phyloP scores from a whole-genome alignment of 441 rosid species.

The Adansonia gregorii region DNA sequence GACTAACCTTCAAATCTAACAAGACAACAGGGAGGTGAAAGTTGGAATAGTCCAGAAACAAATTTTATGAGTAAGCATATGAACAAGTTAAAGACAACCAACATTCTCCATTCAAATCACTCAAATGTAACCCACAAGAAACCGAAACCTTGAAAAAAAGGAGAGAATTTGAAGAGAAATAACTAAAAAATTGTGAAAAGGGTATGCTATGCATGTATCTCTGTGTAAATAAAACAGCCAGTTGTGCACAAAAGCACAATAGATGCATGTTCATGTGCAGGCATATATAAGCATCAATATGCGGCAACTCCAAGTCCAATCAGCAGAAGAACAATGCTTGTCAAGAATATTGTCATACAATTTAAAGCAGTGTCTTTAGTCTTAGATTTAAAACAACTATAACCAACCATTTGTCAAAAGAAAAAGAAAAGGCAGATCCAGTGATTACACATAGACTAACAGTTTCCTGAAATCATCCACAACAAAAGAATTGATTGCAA shows the following conservation, averaged over 20 bases:
- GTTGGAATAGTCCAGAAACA: background rate
- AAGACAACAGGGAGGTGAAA: background rate
- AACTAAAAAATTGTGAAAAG: background rate
- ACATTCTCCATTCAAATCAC: background rate
- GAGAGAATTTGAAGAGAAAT: too few species aligned
- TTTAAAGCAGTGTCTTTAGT: background rate
- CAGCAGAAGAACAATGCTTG: background rate
- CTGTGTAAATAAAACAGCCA: background rate
- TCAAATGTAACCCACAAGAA: background rate
- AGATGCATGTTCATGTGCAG: background rate
- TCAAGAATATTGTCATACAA: background rate
- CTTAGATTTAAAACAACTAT: background rate
- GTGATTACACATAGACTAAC: constrained; percentile 2
- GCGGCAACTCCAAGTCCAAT: background rate
- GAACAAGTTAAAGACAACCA: background rate
- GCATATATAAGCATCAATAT: background rate
- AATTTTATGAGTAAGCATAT: background rate
- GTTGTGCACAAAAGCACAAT: background rate
- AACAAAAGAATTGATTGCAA: background rate
- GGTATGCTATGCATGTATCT: background rate
- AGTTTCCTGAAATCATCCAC: background rate
- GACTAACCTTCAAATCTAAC: constrained; percentile 3
- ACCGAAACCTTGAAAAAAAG: too few species aligned
- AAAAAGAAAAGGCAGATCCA: background rate
- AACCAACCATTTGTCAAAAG: background rate